Evolutionary conservation across 1,284 basidiomycete species (phyloP), one percentile per base, ranked within the genome.

Genomic region (Bondarzewia mesenterica): DNA sequence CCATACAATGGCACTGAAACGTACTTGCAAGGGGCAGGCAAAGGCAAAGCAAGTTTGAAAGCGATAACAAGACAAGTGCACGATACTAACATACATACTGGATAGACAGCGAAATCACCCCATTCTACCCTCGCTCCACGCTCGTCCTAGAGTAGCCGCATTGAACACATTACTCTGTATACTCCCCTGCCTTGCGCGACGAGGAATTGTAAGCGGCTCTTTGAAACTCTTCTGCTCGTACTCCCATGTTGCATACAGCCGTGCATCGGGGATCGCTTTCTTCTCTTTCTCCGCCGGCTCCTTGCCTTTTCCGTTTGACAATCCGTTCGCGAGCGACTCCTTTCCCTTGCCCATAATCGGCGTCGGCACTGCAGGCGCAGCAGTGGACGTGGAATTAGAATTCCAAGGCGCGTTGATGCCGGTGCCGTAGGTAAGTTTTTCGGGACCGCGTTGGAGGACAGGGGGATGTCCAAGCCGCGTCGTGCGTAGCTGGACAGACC

Each of bases 201-300:
- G 65, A 16, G 51, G 61, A 5, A 61, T 40, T 7, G 57, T 52
- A 39, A 80, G 57, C n/a, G 77, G 69, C n/a, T 76, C 70, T 49
- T 69, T 70, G 60, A 70, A 82, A 52, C 76, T 77, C 64, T 85
- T 86, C 40, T 65, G 60, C 56, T 89, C 85, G 53, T 77, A 83
- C 48, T 85, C 81, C 85, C 85, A 89, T 18, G 85, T 88, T 42
- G 83, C 80, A 57, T 72, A 85, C 50, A 86, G 60, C 43, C 75
- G 68, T 12, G 86, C 86, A 53, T 88, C 85, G 0, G 82, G 79
- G 22, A 87, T 65, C 42, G 71, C 59, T 54, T 48, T 50, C 25
- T 52, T 54, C 16, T 52, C 50, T 49, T 55, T 51, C 53, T 72
- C 73, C 20, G 60, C 53, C 46, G 64, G 69, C 35, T 50, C 54